Percentiles rank a stretch among this genome's conserved stretches.
Conservation (phyloP, 148 eudicot species). For the Pouteria glomerata region DNA sequence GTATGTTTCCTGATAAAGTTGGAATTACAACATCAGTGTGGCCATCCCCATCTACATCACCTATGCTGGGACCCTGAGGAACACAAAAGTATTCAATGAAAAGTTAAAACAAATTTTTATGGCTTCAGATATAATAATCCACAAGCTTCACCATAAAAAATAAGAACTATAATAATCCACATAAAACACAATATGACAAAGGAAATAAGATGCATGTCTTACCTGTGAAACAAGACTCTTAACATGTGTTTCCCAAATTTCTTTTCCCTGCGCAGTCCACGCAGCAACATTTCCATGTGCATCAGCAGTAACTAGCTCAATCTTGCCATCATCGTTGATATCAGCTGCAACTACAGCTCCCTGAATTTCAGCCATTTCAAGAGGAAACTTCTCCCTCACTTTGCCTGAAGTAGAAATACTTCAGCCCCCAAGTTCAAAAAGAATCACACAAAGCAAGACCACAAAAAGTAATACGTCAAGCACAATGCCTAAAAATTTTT, state of each 20-base stretch:
- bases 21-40: slow-evolving; percentile 91
- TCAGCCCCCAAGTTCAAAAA: background rate
- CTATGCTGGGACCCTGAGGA: slow-evolving; percentile 72
- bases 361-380: slow-evolving; percentile 99
- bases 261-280: slow-evolving; percentile 94
- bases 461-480: background rate
- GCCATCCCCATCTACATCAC: slow-evolving; percentile 99
- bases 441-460: background rate
- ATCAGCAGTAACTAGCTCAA: slow-evolving; percentile 89
- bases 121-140: background rate
- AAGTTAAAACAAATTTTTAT: background rate
- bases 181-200: background rate
- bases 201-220: slow-evolving; percentile 15
- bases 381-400: slow-evolving; percentile 87
- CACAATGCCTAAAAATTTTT: background rate
- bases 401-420: slow-evolving; percentile 51
- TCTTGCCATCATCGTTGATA: slow-evolving; percentile 96
- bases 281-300: slow-evolving; percentile 98
- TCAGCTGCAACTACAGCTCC: slow-evolving; percentile 94
- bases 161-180: background rate
- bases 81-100: background rate
- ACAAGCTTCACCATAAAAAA: no score
- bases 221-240: slow-evolving; percentile 95
- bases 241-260: slow-evolving; percentile 90
- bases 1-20: slow-evolving; percentile 81